Conservation (phyloP, 306 rosid species). For the Canavalia gladiata region DNA sequence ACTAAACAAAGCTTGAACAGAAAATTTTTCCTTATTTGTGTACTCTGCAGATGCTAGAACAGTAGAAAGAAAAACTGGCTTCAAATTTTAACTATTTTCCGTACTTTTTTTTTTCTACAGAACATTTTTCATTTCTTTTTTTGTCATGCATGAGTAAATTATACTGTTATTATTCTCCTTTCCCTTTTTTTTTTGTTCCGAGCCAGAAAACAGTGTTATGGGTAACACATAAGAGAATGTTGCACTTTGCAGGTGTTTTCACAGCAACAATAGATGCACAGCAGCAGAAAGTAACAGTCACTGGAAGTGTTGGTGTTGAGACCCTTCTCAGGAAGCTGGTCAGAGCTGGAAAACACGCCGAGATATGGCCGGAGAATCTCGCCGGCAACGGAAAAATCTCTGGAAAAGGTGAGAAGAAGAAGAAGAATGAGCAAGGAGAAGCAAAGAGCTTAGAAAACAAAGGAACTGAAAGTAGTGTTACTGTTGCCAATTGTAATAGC, state of each 20-base stretch:
- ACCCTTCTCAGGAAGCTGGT: constrained; percentile 67
- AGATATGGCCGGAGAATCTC: constrained; percentile 73
- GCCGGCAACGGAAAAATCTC: constrained; percentile 55
- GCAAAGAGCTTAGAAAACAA: constrained; percentile 50
- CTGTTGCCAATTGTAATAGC: constrained; percentile 8
- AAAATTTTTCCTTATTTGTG: neutral
- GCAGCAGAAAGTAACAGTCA: constrained; percentile 79
- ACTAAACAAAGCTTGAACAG: constrained; percentile 37
- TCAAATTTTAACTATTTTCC: constrained; percentile 29
- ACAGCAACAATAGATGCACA: constrained; percentile 70
- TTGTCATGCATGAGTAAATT: constrained; percentile 45
- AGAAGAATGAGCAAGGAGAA: constrained; percentile 45
- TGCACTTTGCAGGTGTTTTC: constrained; percentile 68
- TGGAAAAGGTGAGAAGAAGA: constrained; percentile 49
- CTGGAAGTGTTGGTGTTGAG: constrained; percentile 70
- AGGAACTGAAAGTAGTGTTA: constrained; percentile 43
- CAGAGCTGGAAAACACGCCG: constrained; percentile 78
- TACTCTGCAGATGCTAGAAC: constrained; percentile 24
- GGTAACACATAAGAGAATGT: neutral
- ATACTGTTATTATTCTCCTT: neutral
- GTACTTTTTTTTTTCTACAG: neutral
- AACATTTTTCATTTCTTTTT: constrained; percentile 14
- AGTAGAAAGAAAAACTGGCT: constrained; percentile 9
- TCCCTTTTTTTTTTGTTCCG: neutral
- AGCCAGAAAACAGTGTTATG: neutral